Conservation (phyloP, 257 asterid species). For the Lithospermum erythrorhizon region DNA sequence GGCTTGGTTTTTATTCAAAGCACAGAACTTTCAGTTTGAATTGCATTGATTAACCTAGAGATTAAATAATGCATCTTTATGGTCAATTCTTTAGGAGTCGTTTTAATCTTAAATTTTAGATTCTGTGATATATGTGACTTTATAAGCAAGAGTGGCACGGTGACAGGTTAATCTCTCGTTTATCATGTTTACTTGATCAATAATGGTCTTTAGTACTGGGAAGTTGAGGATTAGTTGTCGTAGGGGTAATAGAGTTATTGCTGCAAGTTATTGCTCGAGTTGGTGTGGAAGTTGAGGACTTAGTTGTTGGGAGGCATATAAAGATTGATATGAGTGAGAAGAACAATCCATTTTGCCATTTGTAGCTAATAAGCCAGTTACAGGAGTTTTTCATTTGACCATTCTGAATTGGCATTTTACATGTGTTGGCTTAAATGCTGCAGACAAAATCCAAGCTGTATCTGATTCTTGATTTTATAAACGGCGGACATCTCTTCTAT, state of each 20-base stretch:
- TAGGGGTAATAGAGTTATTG: background rate
- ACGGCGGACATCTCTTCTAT: constrained; percentile 95
- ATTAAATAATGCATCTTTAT: background rate
- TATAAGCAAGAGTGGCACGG: background rate
- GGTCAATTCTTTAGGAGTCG: background rate
- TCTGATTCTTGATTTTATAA: constrained; percentile 71
- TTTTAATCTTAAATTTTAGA: background rate
- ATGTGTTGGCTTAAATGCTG: background rate
- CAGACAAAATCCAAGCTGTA: constrained; percentile 88
- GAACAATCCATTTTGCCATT: background rate
- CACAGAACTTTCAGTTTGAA: no score
- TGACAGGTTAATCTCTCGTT: no score
- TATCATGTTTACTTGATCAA: no score
- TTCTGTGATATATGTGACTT: background rate
- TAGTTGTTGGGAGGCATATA: background rate
- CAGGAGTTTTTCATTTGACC: constrained; percentile 2
- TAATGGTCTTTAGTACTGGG: background rate
- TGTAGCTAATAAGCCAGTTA: background rate
- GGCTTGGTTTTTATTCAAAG: background rate
- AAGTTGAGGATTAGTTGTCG: background rate
- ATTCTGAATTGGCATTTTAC: background rate
- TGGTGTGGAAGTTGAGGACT: no score
- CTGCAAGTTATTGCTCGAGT: background rate
- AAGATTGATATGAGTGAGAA: background rate
- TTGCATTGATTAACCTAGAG: no score